Evolutionary conservation across 1,139 yeast genomes (phyloP).

Genomic region (Taphrina confusa): DNA sequence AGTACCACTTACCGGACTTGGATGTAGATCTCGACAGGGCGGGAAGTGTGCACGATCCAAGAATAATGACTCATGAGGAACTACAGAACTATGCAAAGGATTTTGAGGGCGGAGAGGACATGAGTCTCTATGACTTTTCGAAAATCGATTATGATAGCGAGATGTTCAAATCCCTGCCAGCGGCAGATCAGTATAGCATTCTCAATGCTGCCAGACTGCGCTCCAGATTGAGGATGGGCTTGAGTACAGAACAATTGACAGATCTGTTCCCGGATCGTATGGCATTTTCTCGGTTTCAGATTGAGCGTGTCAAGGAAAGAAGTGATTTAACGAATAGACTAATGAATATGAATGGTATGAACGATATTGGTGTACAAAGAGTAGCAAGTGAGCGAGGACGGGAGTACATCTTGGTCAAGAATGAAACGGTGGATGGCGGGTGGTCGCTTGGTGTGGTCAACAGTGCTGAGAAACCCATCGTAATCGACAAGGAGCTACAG

Average conservation of each 20-base stretch:
- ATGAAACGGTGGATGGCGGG: constrained; percentile 61
- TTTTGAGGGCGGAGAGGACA: constrained; percentile 63
- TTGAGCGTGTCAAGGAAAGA: constrained; percentile 86
- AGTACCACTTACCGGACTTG: constrained; percentile 78
- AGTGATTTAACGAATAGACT: constrained; percentile 85
- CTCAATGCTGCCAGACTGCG: constrained; percentile 77
- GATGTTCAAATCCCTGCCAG: constrained; percentile 54
- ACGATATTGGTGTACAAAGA: constrained; percentile 58
- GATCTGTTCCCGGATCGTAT: constrained; percentile 75
- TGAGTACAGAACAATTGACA: constrained; percentile 80
- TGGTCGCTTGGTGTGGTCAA: constrained; percentile 70
- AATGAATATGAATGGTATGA: constrained; percentile 83
- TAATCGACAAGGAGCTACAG: constrained; percentile 36
- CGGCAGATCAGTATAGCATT: constrained; percentile 83
- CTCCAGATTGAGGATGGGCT: constrained; percentile 93
- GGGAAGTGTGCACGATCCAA: constrained; percentile 56
- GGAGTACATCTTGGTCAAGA: constrained; percentile 72
- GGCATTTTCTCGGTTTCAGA: constrained; percentile 91
- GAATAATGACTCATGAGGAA: constrained; percentile 75
- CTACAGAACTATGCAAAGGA: constrained; percentile 61
- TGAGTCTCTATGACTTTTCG: constrained; percentile 45
- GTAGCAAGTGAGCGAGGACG: constrained; percentile 84
- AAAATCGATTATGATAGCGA: constrained; percentile 49
- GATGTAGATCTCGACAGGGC: constrained; percentile 49
- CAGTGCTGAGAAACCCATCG: constrained; percentile 31